phyloP scores from a whole-genome alignment of 2,329 filamentous ascomycete genomes.

The Corniculantispora saksenae region DNA sequence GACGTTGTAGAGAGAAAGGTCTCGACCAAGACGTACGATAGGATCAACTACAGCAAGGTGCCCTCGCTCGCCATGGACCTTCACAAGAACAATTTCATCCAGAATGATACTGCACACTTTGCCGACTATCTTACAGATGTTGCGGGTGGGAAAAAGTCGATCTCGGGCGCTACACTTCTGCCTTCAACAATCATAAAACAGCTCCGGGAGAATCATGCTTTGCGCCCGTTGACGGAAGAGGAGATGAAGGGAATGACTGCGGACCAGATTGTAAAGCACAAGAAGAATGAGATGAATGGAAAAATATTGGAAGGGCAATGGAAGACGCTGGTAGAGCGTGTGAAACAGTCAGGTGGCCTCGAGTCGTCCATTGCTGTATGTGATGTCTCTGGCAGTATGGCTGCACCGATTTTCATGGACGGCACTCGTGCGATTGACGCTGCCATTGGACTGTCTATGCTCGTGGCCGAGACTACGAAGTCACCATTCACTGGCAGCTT shows the following conservation, averaged over 20 bases:
- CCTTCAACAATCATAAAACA: conserved; percentile 49
- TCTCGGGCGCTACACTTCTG: conserved; percentile 57
- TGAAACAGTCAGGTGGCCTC: conserved; percentile 56
- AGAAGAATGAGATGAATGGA: background rate
- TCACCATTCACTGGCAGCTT: conserved; percentile 56
- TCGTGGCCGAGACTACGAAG: conserved; percentile 53
- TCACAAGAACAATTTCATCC: conserved; percentile 50
- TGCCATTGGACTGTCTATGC: conserved; percentile 56
- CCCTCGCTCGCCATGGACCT: conserved; percentile 59
- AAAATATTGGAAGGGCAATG: conserved; percentile 51
- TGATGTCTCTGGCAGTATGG: conserved; percentile 60
- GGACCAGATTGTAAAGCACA: background rate
- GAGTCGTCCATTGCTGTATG: conserved; percentile 57
- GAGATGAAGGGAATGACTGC: background rate
- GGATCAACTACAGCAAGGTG: conserved; percentile 59
- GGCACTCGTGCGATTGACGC: conserved; percentile 52
- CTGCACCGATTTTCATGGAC: conserved; percentile 39
- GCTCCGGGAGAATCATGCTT: background rate
- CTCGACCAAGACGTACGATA: conserved; percentile 43
- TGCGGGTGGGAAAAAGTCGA: conserved; percentile 46
- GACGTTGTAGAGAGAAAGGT: conserved; percentile 56
- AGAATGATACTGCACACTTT: conserved; percentile 53
- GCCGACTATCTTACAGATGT: conserved; percentile 50
- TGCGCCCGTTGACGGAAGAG: background rate
- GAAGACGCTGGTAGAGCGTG: conserved; percentile 57